phyloP scores from a whole-genome alignment of 2,329 filamentous ascomycete genomes.

The Colletotrichum sp. region DNA sequence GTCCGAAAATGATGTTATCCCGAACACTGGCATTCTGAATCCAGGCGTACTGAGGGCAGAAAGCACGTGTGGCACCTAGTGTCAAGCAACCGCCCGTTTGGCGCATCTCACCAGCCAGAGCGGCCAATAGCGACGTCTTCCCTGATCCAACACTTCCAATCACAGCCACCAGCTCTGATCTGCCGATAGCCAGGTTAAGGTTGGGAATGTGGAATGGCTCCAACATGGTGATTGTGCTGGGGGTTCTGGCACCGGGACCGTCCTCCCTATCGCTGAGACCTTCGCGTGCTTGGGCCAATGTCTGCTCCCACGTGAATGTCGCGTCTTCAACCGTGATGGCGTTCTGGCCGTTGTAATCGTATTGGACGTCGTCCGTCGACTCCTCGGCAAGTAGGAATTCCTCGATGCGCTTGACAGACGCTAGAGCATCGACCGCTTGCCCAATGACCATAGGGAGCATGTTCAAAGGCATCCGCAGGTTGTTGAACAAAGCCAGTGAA shows the following conservation, averaged over 20 bases:
- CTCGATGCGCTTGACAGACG: slow-evolving; percentile 82
- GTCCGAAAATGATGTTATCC: slow-evolving; percentile 91
- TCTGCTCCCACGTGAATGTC: slow-evolving; percentile 86
- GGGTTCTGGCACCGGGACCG: slow-evolving; percentile 22
- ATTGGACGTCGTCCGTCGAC: slow-evolving; percentile 69
- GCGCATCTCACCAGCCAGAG: slow-evolving; percentile 92
- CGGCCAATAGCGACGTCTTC: slow-evolving; percentile 86
- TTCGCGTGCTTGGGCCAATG: slow-evolving; percentile 34
- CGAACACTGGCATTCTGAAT: slow-evolving; percentile 89
- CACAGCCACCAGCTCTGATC: slow-evolving; percentile 79
- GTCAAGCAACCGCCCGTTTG: slow-evolving; percentile 75
- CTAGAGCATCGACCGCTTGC: slow-evolving; percentile 86
- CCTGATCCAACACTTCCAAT: slow-evolving; percentile 87
- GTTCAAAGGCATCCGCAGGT: slow-evolving; percentile 86
- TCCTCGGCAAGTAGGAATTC: slow-evolving; percentile 90
- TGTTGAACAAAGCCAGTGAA: slow-evolving; percentile 91
- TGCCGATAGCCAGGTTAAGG: slow-evolving; percentile 69
- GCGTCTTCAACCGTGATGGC: slow-evolving; percentile 77
- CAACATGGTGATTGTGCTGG: not conserved
- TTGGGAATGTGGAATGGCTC: slow-evolving; percentile 76
- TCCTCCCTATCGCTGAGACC: slow-evolving; percentile 46
- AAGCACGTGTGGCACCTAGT: slow-evolving; percentile 80
- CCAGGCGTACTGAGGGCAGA: slow-evolving; percentile 96
- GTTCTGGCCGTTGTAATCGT: slow-evolving; percentile 61
- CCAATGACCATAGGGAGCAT: slow-evolving; percentile 86